phyloP scores from a whole-genome alignment of 495 filamentous ascomycete genomes.

The Apiosordaria backusii region DNA sequence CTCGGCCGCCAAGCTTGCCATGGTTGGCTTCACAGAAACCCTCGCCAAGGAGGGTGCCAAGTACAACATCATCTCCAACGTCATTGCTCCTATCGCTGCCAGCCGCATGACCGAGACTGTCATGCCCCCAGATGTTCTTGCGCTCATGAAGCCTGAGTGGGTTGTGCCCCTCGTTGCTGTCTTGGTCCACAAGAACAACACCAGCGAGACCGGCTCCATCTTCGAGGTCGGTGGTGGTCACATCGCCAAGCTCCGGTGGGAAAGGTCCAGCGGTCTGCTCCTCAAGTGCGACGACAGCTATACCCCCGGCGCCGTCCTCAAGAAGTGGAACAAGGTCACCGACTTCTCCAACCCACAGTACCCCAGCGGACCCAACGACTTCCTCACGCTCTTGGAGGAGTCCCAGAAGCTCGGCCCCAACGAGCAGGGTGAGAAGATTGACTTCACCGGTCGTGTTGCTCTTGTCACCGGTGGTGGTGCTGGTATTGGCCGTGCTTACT shows the following conservation, averaged over 20 bases:
- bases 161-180: constrained; percentile 91
- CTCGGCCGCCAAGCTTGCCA: constrained; percentile 91
- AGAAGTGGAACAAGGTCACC: constrained; percentile 81
- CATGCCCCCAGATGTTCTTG: constrained; percentile 92
- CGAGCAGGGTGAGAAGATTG: constrained; percentile 69
- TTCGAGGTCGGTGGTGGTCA: constrained; percentile 94
- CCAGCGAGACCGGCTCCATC: constrained; percentile 77
- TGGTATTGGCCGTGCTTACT: constrained; percentile 91
- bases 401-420: constrained; percentile 75
- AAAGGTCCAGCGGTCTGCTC: constrained; percentile 85
- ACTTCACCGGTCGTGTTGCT: constrained; percentile 88
- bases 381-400: constrained; percentile 80
- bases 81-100: constrained; percentile 94
- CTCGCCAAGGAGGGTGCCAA: constrained; percentile 96
- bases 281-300: constrained; percentile 85
- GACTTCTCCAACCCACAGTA: constrained; percentile 85
- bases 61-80: constrained; percentile 96
- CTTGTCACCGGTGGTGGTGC: constrained; percentile 90
- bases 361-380: constrained; percentile 84
- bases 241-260: constrained; percentile 91
- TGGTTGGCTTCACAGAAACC: constrained; percentile 98
- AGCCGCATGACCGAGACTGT: constrained; percentile 96
- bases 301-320: constrained; percentile 82
- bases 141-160: constrained; percentile 90
- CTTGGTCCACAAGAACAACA: constrained; percentile 85